Evolutionary conservation across 176 grass and related monocot species (phyloP).

Genomic region (Carex parvula): DNA sequence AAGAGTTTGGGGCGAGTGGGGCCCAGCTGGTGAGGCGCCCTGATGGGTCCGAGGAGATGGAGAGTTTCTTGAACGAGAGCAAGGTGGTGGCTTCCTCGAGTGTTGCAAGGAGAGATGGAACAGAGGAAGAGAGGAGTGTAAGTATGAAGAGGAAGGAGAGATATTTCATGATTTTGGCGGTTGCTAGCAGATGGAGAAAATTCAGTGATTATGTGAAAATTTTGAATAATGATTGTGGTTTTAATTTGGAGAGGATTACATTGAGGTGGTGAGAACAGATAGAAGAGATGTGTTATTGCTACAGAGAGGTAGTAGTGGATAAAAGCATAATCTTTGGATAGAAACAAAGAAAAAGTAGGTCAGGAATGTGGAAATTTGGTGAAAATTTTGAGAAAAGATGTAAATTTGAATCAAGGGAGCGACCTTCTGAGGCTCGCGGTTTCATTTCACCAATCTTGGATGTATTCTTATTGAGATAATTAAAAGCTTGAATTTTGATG

Average conservation of each 20-base stretch:
- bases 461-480: not conserved
- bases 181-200: not conserved
- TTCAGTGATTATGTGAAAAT: not conserved
- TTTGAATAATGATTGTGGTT: not conserved
- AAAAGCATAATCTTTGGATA: not conserved
- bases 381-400: conserved; percentile 1
- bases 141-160: not conserved
- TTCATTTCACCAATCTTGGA: not conserved
- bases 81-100: conserved; percentile 49
- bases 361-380: conserved; percentile 12
- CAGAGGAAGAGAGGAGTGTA: conserved; percentile 35
- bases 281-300: not conserved
- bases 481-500: conserved; percentile 9
- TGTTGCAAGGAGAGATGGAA: conserved; percentile 5
- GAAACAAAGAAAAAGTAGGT: conserved; percentile 8
- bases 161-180: conserved; percentile 4
- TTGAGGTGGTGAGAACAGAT: conserved; percentile 1
- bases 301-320: not conserved
- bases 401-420: not conserved
- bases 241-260: not conserved
- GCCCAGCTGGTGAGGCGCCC: conserved; percentile 44
- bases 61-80: conserved; percentile 57
- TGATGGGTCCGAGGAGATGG: conserved; percentile 45
- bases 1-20: conserved; percentile 15
- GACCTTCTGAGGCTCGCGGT: not conserved